phyloP scores from a whole-genome alignment of 495 filamentous ascomycete genomes.

The Penicillium argentinense region DNA sequence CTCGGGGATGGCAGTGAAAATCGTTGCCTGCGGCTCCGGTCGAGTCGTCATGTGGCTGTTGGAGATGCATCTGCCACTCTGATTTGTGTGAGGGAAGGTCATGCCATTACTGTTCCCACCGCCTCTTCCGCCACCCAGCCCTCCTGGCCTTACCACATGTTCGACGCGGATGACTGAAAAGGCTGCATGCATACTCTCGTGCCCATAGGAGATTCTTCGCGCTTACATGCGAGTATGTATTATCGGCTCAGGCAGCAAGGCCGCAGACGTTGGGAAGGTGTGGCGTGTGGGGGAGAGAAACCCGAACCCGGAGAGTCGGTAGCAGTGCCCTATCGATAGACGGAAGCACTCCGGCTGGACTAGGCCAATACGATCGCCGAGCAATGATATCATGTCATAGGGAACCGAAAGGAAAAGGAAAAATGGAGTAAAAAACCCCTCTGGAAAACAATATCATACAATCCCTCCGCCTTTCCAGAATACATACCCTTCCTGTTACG shows the following conservation, averaged over 20 bases:
- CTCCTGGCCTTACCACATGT: too few relatives aligned
- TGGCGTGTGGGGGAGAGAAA: slow-evolving; percentile 18
- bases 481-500: too few relatives aligned
- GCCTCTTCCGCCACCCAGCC: slow-evolving; percentile 5
- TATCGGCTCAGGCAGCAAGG: slow-evolving; percentile 3
- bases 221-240: background rate
- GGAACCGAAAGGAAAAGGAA: slow-evolving; percentile 1
- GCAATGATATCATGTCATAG: background rate
- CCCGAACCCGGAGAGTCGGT: slow-evolving; percentile 13
- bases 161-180: too few relatives aligned
- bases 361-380: background rate
- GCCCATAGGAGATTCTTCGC: too few relatives aligned
- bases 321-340: slow-evolving; percentile 13
- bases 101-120: background rate
- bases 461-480: too few relatives aligned
- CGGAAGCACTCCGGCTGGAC: slow-evolving; percentile 22
- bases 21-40: slow-evolving; percentile 2
- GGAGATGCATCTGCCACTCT: background rate
- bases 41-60: background rate
- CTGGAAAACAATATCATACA: too few relatives aligned
- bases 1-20: too few relatives aligned
- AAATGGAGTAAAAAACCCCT: background rate
- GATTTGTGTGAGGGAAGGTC: too few relatives aligned
- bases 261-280: slow-evolving; percentile 1
- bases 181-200: too few relatives aligned